Evolutionary conservation across 192 early-diverging fungal species (phyloP), one percentile per base, ranked within the genome.

Genomic region (Phycomyces nitens): DNA sequence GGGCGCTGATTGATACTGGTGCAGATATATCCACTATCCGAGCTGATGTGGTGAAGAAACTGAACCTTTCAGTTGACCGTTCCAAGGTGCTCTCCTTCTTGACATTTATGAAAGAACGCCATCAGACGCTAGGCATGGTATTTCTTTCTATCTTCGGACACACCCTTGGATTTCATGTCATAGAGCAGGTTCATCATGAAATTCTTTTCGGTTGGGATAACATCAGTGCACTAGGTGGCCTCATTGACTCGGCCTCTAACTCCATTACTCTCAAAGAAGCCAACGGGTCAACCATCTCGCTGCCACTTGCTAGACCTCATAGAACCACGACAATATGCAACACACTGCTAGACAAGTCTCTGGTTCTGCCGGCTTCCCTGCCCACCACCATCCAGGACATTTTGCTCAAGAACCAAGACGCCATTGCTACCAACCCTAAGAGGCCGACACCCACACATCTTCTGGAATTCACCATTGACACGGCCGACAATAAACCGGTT

Each of bases 401-500:
- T 12, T 8, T 53, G 4, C 3, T 1, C 6, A 24, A 4, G 6
- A 12, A 53, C 20, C 1, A 53, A 0, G 16, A n/a, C 0, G 52
- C 27, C 3, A 53, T 53, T 22, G 21, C 52, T 2, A 2, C 11
- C 14, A 23, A 53, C 21, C 22, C 22, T 3, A 53, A 53, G 11
- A 18, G 27, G 10, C 52, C 52, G 9, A 21, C 5, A 1, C 11
- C 27, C 4, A 53, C 23, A 3, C 22, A 5, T 6, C 10, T 53
- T 23, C 3, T 53, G 52, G 52, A 53, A 53, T 53, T 53, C 9
- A 24, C 18, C 7, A 53, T 53, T 53, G 52, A 53, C 18, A 52
- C 50, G 2, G 50, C 20, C 6, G 18, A 52, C 6, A 9, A 15
- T 8, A 9, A 18, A 20, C 50, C 50, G 1, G 50, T 52, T 18